Conservation (phyloP, 768 basidiomycete species). For the Termitomyces sp. region DNA sequence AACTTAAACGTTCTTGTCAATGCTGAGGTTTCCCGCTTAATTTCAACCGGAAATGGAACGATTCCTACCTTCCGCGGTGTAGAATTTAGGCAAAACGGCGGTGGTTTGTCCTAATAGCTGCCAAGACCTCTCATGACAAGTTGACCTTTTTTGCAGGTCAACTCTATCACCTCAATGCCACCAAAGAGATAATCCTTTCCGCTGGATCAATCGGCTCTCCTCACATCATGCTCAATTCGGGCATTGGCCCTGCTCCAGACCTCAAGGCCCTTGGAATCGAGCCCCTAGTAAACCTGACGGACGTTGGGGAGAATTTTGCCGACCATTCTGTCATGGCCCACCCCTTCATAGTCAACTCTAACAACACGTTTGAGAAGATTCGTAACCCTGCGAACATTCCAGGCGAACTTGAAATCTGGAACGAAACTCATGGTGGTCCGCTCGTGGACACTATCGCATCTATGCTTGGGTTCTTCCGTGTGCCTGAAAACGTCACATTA, state of each 20-base stretch:
- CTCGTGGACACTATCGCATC: constrained; percentile 12
- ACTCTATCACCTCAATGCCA: constrained; percentile 23
- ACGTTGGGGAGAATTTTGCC: constrained; percentile 31
- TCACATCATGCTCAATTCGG: constrained; percentile 30
- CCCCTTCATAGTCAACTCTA: constrained; percentile 6
- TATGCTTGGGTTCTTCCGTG: constrained; percentile 18
- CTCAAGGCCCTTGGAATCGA: constrained; percentile 16
- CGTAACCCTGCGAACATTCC: constrained; percentile 3
- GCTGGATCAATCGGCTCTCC: constrained; percentile 34
- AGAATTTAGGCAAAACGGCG: neutral
- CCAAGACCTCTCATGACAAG: neutral
- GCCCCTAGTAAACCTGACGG: constrained; percentile 24
- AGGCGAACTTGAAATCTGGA: constrained; percentile 1
- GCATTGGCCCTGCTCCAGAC: constrained; percentile 24
- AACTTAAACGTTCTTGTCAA: constrained; percentile 14
- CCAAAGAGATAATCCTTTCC: constrained; percentile 48
- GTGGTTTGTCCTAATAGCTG: neutral
- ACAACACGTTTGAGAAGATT: constrained; percentile 5
- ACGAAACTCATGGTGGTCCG: neutral
- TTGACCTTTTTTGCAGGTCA: neutral
- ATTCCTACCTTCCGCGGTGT: neutral
- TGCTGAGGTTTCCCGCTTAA: constrained; percentile 12
- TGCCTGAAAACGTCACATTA: constrained; percentile 14
- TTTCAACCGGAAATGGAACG: constrained; percentile 2
- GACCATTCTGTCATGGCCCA: constrained; percentile 26